Percentiles rank a stretch among this genome's conserved stretches.
Evolutionary conservation across 2,329 filamentous ascomycete species (phyloP).

Genomic region (Fusarium duplospermum): DNA sequence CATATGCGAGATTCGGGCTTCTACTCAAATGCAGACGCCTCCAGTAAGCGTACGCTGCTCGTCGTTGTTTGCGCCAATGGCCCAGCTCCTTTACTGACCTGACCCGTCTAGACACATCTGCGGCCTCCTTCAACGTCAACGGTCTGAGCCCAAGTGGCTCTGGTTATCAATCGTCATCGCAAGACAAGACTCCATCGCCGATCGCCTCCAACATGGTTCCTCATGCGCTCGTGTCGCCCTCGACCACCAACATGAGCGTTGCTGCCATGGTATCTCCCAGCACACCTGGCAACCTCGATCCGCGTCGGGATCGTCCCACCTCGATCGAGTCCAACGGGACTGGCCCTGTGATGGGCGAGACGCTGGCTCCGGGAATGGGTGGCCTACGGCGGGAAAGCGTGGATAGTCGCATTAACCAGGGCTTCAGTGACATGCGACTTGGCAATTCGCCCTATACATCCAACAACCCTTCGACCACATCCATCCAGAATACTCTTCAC

Average conservation of each 20-base stretch:
- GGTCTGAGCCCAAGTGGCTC: slow-evolving; percentile 57
- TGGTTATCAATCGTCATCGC: slow-evolving; percentile 61
- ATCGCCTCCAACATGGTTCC: slow-evolving; percentile 63
- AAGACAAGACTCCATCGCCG: slow-evolving; percentile 73
- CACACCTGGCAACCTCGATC: slow-evolving; percentile 55
- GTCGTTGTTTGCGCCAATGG: slow-evolving; percentile 22
- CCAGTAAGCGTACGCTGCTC: slow-evolving; percentile 55
- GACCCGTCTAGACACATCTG: slow-evolving; percentile 50
- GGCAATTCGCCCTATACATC: slow-evolving; percentile 77
- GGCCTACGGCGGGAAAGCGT: slow-evolving; percentile 78
- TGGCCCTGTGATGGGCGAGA: slow-evolving; percentile 49
- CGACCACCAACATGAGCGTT: slow-evolving; percentile 72
- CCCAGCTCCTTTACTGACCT: slow-evolving; percentile 32
- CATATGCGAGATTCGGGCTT: slow-evolving; percentile 57
- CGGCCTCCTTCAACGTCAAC: slow-evolving; percentile 53
- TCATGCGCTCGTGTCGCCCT: slow-evolving; percentile 66
- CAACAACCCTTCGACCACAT: slow-evolving; percentile 81
- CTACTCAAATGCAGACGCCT: slow-evolving; percentile 57
- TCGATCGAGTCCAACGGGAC: slow-evolving; percentile 50
- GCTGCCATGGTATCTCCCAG: slow-evolving; percentile 74
- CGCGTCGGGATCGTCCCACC: slow-evolving; percentile 57
- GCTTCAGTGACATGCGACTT: slow-evolving; percentile 76
- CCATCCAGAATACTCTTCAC: slow-evolving; percentile 77
- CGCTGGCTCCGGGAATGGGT: slow-evolving; percentile 54
- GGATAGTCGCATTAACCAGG: slow-evolving; percentile 81